Base-by-base conservation (phyloP, 495 filamentous ascomycete genomes). In the Xylaria castorea region DNA sequence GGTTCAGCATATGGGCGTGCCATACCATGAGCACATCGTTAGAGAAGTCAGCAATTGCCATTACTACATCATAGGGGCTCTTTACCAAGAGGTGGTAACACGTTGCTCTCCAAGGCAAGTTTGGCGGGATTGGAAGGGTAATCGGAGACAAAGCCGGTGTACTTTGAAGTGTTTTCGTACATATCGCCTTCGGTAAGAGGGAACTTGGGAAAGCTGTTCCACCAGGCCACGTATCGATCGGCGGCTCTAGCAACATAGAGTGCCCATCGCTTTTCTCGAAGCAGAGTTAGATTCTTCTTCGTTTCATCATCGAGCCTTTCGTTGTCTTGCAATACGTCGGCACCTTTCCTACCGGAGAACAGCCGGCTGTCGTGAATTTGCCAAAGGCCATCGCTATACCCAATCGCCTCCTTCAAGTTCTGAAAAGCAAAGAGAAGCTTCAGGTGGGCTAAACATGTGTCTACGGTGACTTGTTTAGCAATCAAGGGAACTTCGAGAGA, bases 1-100 rank as follows among this genome's bases (percentile, higher is more conserved):
- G 94, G 73, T 95, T 97, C 4, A 97, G 87, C 90, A 94, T 91
- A 74, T 93, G 92, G 1, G 92, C 84, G 80, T 97, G 94, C 93
- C 92, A 96, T 0, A 97, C 93, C 93, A 97, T 94, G 57, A 97
- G 81, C 3, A 97, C 89, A 78, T 97, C 94, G 90, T 75, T 2
- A 34, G 0, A 32, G 32, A 42, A 66, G 72, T 79, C 36, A 79
- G 70, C 46, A 27, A 36, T 42, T 40, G 46, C 11, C 53, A n/a
- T 38, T 27, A 16, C 34, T 30, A 6, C n/a, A 30, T 16, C 2
- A 69, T 75, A 22, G 4, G 40, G 36, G 25, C 2, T 58, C 8
- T 14, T 53, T 77, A 86, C 83, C 83, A 25, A 85, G 75, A 5
- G 84, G 83, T 25, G 80, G 83, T 55, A 86, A 55, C 71, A 77